Evolutionary conservation across 495 filamentous ascomycete species (phyloP), one percentile per base, ranked within the genome.

Genomic region (Hypoxylon intermedium): DNA sequence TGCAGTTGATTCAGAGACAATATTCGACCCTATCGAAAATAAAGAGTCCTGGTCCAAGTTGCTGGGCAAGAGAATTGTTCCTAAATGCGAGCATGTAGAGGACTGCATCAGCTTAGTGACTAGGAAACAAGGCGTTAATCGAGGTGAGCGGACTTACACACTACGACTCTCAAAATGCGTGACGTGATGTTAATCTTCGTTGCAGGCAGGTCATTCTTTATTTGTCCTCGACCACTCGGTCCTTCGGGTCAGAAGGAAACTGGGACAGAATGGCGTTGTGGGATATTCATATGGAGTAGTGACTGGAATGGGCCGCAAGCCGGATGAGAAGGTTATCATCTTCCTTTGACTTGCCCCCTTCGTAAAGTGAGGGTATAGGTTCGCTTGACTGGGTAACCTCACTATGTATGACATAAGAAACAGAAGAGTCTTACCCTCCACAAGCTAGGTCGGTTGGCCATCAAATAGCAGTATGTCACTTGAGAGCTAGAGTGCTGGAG

Each of bases 261-360:
- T 38, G 88, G 87, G 1, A 91, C 90, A 0, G 78, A 92, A 63
- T 97, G 92, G 85, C 85, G 91, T 2, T 97, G 92, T 71, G 72
- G 78, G 1, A 96, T 91, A 0, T 97, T 96, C 65, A 92, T 96
- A 50, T 97, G 92, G 92, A 86, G 86, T 34, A 93, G 89, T 62
- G 90, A 94, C 65, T 93, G 91, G 90, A 83, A 70, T 7, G 36
- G 43, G n/a, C 51, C 62, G 15, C 51, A 60, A 36, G 20, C 36
- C 28, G 36, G 18, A 18, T 52, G 45, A 55, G 45, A 51, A 16
- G 16, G 12, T 31, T 47, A 7, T 26, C 24, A 26, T 7, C 24
- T 26, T 7, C 24, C 7, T 26, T 26, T 26, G 7, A 26, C 24
- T 26, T 26, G 24, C n/a, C n/a, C n/a, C n/a, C n/a, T n/a, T n/a